Base-by-base conservation (phyloP, 2,329 filamentous ascomycete genomes). In the Dendrostoma leiphaemia region DNA sequence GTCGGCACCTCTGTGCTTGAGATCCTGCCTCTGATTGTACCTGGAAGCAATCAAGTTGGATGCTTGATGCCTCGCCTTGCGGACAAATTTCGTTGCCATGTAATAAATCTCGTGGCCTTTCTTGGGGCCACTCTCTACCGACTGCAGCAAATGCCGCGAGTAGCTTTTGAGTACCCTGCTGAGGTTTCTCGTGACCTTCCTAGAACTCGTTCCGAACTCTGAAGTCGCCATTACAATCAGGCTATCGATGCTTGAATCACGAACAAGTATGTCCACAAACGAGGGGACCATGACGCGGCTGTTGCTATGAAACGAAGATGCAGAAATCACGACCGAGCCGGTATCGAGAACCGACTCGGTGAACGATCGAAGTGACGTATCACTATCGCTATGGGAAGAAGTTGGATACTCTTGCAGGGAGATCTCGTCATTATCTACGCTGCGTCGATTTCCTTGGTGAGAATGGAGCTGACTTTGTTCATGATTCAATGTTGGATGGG, bases 161-260 rank as follows among this genome's bases (percentile, higher is more conserved):
- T 45, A 31, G 43, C 43, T 45, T 31, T 17, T 45, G n/a, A 45
- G 43, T 45, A 32, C 31, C 12, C 15, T 45, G n/a, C 43, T 45
- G n/a, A 45, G 31, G 7, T 32, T 32, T 32, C 29, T 32, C 29
- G 29, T 32, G 29, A 32, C 8, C 13, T 13, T 32, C 13, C 29
- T 13, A 32, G 29, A 32, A 32, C 29, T 45, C n/a, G 12, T 12
- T 1, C 26, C 43, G 15, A 45, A 32, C 17, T 45, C 43, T 21
- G 43, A 45, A 1, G 43, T 32, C 2, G 43, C 19, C 4, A 45
- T 31, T 21, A 26, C 43, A n/a, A 45, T 23, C 26, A 45, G 12
- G 15, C 43, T 17, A 31, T 45, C 43, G 15, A 45, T 45, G 24
- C 3, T 45, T 13, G 43, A n/a, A 26, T 45, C 43, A 17, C 26